Evolutionary conservation across 108 stramenopile genomes (phyloP).

Genomic region (Aurantiochytrium sp.): DNA sequence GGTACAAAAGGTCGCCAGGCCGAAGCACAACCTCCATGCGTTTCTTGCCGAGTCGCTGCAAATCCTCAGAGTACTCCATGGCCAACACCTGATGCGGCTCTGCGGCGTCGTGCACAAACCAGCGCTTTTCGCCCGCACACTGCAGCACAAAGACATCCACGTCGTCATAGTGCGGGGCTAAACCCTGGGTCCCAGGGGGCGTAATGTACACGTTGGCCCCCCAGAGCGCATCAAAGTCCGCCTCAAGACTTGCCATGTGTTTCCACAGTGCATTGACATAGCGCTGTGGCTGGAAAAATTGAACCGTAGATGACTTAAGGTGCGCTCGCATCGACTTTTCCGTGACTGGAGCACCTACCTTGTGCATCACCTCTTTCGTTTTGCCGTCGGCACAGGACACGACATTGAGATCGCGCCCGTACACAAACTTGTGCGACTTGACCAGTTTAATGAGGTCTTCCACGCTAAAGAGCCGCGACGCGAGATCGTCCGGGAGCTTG

Average conservation of each 20-base stretch:
- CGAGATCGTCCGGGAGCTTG: background rate
- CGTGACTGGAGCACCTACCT: background rate
- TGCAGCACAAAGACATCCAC: slow-evolving; percentile 89
- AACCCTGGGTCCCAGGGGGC: slow-evolving; percentile 75
- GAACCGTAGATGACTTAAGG: background rate
- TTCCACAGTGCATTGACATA: background rate
- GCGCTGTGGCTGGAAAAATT: background rate
- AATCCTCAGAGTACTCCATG: background rate
- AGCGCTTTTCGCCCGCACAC: slow-evolving; percentile 75
- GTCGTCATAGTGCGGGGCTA: slow-evolving; percentile 97
- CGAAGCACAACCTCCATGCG: slow-evolving; percentile 21
- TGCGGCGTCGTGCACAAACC: slow-evolving; percentile 65
- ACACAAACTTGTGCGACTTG: background rate
- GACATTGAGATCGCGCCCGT: background rate
- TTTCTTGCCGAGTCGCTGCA: background rate
- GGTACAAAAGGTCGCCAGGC: slow-evolving; percentile 81
- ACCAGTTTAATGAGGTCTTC: background rate
- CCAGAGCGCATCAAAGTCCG: slow-evolving; percentile 84
- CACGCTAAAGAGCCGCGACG: background rate
- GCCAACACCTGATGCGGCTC: background rate
- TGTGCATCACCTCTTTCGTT: background rate
- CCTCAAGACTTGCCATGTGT: slow-evolving; percentile 54
- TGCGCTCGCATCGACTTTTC: background rate
- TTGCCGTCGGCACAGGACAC: background rate
- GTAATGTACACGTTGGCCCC: slow-evolving; percentile 92